Evolutionary conservation across 306 rosid genomes (phyloP), one percentile per base, ranked within the genome.

Genomic region (Dryas drummondii): DNA sequence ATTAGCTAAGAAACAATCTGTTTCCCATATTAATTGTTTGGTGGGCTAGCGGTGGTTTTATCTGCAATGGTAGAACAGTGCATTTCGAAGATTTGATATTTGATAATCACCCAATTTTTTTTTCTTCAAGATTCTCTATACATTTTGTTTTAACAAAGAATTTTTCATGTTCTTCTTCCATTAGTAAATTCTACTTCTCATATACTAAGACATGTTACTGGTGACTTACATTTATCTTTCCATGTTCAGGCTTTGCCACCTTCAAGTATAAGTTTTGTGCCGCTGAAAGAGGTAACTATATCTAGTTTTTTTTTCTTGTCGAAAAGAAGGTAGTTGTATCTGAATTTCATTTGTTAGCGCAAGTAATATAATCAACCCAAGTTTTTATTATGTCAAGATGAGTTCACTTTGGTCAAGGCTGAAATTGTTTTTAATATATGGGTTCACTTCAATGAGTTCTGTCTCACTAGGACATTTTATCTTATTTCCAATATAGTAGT

Each of bases 171-270:
- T 15, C 4, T 27, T 40, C 1, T 1, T 70, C 37, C 4, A 27
- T 9, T 68, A 46, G 16, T 68, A 13, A 12, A 17, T 59, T 57
- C 19, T 58, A 46, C 60, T 54, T 48, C 19, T 6, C 57, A 46
- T 27, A 6, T n/a, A 53, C 9, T 15, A 13, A 58, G 47, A 15
- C 14, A 40, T 49, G 32, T 12, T 74, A 26, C 53, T 48, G 63
- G 65, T 64, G 53, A 77, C 80, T 61, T 66, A 78, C 67, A 72
- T 10, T 67, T 46, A 15, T 72, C 41, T 82, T 13, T 49, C 70
- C 66, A 54, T 77, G 76, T 87, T 62, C 93, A 94, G 98, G 97
- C 97, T 73, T 85, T 91, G 81, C 87, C 91, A 12, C 97, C 98
- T 73, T 75, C 93, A 32, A 84, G 85, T 66, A 91, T 94, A 84